Evolutionary conservation across 148 eudicot species (phyloP), one percentile per base, ranked within the genome.

Genomic region (Camellia japonica): DNA sequence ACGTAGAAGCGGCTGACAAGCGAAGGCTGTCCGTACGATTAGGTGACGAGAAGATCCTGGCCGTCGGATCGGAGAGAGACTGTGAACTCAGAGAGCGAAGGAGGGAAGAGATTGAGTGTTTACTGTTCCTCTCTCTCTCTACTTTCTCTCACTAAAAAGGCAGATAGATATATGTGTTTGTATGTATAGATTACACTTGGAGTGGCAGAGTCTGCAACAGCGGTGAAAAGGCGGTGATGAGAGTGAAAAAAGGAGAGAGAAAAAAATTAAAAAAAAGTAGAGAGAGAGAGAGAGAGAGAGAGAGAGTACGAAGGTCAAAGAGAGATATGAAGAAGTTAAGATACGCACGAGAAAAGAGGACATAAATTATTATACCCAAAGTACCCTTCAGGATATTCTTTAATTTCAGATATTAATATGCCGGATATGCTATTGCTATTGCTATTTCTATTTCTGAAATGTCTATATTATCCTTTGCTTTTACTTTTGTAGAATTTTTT

Each of bases 271-370:
- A 4, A 7, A 49, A 49, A 49, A 49, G 52, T 47, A 47, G 51
- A 47, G 51, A 19, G 23, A 47, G 47, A 15, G 59, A 51, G 75
- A n/a, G 73, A 18, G 55, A 12, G 59, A 14, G 54, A 2, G 73
- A 8, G 38, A 15, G 73, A 16, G 80, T 79, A 71, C 77, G 82
- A 71, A n/a, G 82, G 82, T 80, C 82, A 80, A 80, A 80, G 77
- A n/a, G 52, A 51, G 54, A 72, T 80, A 63, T 80, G 77, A 72
- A 80, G 71, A 71, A 61, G 68, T 61, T 58, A 10, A 63, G 78
- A 61, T 42, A 76, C 78, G n/a, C 18, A 19, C 1, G 18, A 6
- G 67, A 13, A 11, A 51, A 46, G 47, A 3, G 44, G 43, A 49
- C 18, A 20, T 5, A 20, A 7, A 44, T 42, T 63, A 13, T 9